These are phyloP conservation scores for Micractinium sp. DNA, from an alignment of 139 green algal genomes.

Conservation along the genomic window DNA sequence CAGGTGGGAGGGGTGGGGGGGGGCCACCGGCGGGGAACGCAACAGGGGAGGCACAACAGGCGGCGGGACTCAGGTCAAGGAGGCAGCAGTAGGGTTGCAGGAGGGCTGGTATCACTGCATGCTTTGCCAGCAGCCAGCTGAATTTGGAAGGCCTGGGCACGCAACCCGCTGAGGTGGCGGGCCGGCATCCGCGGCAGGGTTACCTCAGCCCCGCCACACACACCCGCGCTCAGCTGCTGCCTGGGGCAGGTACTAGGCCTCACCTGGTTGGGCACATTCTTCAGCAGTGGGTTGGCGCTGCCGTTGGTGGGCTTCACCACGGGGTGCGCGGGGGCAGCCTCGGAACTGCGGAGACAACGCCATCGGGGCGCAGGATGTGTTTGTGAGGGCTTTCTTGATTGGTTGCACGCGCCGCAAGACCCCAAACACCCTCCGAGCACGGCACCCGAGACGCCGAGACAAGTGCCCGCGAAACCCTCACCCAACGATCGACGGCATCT, in stretches of 20 bases:
- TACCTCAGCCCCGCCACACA: no score
- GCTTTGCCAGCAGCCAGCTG: neutral
- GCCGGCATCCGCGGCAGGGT: neutral
- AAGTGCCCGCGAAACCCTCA: no score
- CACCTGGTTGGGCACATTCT: slow-evolving; percentile 23
- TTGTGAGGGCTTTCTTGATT: neutral
- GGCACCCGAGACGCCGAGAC: no score
- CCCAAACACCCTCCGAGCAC: no score
- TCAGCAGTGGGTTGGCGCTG: slow-evolving; percentile 1
- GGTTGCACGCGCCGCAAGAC: no score
- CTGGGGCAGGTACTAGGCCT: neutral
- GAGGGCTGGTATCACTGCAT: no score
- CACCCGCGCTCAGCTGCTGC: neutral
- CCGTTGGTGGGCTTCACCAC: neutral
- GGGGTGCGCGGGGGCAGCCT: neutral
- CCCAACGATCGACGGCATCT: no score
- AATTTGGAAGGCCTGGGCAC: neutral
- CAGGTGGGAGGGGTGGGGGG: neutral
- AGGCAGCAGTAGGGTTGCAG: no score
- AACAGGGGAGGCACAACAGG: neutral
- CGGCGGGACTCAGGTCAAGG: no score
- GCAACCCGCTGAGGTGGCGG: neutral
- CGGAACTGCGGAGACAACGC: neutral
- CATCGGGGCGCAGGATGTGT: neutral
- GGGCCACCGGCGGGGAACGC: no score